Conservation (phyloP, 2,329 filamentous ascomycete genomes). For the Curvularia sp. region DNA sequence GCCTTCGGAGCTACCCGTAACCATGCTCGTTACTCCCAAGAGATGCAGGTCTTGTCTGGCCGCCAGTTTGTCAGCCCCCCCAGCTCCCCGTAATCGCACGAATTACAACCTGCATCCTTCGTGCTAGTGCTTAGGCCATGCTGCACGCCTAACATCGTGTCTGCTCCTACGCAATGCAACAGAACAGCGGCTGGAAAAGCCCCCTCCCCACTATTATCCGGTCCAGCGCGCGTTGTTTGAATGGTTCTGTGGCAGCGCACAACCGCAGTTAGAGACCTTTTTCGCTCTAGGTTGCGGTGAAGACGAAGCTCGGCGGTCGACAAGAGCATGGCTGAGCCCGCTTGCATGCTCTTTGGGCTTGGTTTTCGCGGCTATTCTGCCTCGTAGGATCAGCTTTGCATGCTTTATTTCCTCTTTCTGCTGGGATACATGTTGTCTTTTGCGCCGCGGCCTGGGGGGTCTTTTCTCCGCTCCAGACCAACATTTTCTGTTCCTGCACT, state of each 20-base stretch:
- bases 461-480: neutral
- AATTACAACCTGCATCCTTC: neutral
- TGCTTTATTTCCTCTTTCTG: neutral
- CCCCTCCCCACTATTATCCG: neutral
- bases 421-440: neutral
- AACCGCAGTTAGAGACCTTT: neutral
- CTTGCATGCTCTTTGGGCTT: constrained; percentile 1
- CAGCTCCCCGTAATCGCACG: neutral
- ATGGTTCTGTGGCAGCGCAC: neutral
- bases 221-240: neutral
- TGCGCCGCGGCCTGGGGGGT: neutral
- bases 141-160: constrained; percentile 1
- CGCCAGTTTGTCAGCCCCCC: neutral
- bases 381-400: neutral
- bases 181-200: neutral
- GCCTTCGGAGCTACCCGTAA: neutral
- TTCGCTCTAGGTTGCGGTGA: neutral
- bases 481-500: neutral
- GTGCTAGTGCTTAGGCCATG: constrained; percentile 1
- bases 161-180: neutral
- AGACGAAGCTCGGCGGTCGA: neutral
- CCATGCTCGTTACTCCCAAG: neutral
- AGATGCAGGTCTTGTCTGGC: neutral
- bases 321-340: neutral
- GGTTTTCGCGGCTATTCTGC: constrained; percentile 1